Evolutionary conservation across 1,284 basidiomycete species (phyloP).

Genomic region (Xerocomus nothofagi): DNA sequence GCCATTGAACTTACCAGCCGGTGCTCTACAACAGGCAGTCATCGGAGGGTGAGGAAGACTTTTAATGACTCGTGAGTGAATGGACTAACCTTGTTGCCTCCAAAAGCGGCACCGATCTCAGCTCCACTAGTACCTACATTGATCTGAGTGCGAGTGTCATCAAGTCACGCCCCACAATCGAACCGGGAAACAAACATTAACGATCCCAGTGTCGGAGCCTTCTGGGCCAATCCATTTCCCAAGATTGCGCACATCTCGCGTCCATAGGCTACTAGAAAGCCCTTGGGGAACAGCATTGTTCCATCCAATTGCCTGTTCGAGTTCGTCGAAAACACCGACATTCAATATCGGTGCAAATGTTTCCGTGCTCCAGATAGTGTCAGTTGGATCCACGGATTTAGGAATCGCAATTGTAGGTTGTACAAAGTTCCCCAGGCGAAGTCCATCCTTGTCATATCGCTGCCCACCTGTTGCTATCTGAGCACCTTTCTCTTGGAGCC

Average conservation of each 20-base stretch:
- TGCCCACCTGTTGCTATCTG: conserved; percentile 76
- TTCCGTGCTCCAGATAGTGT: conserved; percentile 76
- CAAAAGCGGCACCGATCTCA: conserved; percentile 90
- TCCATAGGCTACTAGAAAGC: conserved; percentile 89
- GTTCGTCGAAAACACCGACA: conserved; percentile 84
- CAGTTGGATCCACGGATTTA: conserved; percentile 49
- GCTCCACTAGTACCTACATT: conserved; percentile 94
- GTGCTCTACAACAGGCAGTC: conserved; percentile 55
- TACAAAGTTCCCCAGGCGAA: conserved; percentile 80
- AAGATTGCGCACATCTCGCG: conserved; percentile 75
- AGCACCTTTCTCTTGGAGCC: conserved; percentile 67
- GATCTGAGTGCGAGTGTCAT: conserved; percentile 48
- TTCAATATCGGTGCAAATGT: conserved; percentile 88
- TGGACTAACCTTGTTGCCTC: conserved; percentile 81
- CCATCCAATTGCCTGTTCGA: conserved; percentile 89
- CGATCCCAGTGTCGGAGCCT: conserved; percentile 85
- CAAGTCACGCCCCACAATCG: conserved; percentile 2
- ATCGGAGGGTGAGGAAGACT: conserved; percentile 11
- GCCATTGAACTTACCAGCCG: conserved; percentile 58
- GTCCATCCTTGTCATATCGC: conserved; percentile 47
- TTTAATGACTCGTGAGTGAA: conserved; percentile 13
- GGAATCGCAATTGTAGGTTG: conserved; percentile 83
- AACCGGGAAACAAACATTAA: conserved; percentile 55
- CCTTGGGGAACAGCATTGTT: conserved; percentile 94
- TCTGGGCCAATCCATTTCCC: conserved; percentile 91